phyloP scores from a whole-genome alignment of 2,329 filamentous ascomycete genomes.

The Exophiala viscosa region DNA sequence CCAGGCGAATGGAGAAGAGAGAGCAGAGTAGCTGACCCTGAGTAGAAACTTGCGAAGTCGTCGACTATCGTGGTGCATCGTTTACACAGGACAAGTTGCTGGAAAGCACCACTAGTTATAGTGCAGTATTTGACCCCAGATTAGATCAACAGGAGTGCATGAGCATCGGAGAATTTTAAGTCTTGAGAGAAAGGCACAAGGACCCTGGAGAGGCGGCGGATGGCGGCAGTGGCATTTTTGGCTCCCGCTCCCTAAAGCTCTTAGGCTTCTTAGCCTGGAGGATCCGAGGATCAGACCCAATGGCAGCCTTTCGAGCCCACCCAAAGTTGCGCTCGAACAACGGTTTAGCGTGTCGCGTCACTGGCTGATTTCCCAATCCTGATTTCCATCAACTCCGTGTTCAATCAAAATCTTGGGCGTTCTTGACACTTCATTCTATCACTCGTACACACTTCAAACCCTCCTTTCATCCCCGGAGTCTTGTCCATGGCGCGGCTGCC shows the following conservation, averaged over 20 bases:
- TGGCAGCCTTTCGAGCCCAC: background rate
- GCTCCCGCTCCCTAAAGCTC: background rate
- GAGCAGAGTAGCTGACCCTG: no score
- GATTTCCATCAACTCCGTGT: conserved; percentile 3
- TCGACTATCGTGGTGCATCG: no score
- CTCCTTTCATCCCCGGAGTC: background rate
- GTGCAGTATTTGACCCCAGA: no score
- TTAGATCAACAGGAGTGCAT: background rate
- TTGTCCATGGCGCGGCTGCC: conserved; percentile 21
- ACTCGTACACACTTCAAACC: conserved; percentile 1
- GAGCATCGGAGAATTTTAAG: conserved; percentile 2
- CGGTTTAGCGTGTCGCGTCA: conserved; percentile 19
- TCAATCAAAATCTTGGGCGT: conserved; percentile 6
- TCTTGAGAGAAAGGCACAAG: background rate
- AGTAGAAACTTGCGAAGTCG: no score
- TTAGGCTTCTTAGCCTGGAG: background rate
- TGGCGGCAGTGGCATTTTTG: background rate
- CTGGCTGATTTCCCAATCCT: conserved; percentile 21
- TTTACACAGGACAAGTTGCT: no score
- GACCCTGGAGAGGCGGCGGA: no score
- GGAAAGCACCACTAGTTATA: no score
- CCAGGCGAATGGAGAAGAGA: background rate
- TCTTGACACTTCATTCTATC: conserved; percentile 19
- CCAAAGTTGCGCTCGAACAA: no score
- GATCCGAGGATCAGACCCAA: background rate